These are phyloP conservation scores for Suhomyces prunicola DNA, from an alignment of 805 yeast genomes.

Conservation along the genomic window DNA sequence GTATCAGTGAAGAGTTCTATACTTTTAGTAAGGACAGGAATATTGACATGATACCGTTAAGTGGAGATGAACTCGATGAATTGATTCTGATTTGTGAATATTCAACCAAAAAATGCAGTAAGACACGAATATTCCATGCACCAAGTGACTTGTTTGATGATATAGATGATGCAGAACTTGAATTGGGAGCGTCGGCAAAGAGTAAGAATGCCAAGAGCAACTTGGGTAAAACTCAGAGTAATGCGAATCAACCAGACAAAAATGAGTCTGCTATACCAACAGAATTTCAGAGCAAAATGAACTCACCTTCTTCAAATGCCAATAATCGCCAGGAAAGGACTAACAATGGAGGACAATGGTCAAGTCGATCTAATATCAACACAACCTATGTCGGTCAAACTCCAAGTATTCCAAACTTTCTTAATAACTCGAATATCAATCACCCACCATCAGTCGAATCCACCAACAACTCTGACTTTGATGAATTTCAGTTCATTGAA, in stretches of 20 bases:
- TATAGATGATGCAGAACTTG: slow-evolving; percentile 2
- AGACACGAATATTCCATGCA: slow-evolving; percentile 5
- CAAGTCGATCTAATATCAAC: not conserved
- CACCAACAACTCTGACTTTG: slow-evolving; percentile 7
- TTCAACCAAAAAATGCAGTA: slow-evolving; percentile 22
- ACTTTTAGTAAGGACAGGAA: slow-evolving; percentile 5
- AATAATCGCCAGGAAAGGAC: not conserved
- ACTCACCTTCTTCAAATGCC: not conserved
- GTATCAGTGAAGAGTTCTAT: slow-evolving; percentile 29
- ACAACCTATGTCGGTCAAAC: not conserved
- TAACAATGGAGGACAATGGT: not conserved
- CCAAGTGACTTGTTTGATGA: slow-evolving; percentile 2
- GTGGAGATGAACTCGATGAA: slow-evolving; percentile 25
- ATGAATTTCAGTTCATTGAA: slow-evolving; percentile 17
- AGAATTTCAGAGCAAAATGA: not conserved
- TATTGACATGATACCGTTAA: slow-evolving; percentile 11
- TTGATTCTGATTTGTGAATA: slow-evolving; percentile 23
- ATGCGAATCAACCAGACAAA: not conserved
- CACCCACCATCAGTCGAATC: slow-evolving; percentile 6
- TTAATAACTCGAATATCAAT: not conserved
- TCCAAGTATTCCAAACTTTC: not conserved
- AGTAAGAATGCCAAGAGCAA: not conserved
- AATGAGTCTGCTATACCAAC: not conserved
- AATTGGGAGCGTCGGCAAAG: not conserved
- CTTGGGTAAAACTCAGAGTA: not conserved